Conservation (phyloP, 768 basidiomycete species). For the Dendrothele bispora region DNA sequence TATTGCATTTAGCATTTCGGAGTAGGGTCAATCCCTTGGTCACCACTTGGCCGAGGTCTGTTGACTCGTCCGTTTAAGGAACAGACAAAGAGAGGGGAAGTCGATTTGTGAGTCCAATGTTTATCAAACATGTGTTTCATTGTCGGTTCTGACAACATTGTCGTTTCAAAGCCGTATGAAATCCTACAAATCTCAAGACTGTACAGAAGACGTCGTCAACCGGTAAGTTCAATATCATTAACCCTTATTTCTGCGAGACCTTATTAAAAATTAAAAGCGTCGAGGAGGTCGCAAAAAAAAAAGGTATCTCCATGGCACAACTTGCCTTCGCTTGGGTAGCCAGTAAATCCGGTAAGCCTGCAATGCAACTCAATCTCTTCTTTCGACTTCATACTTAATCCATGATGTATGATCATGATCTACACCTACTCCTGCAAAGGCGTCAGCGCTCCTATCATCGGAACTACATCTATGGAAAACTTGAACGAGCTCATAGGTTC, state of each 20-base stretch:
- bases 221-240: slow-evolving; percentile 26
- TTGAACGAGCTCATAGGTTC: slow-evolving; percentile 38
- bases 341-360: slow-evolving; percentile 34
- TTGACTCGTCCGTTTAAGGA: slow-evolving; percentile 40
- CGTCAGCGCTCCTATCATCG: slow-evolving; percentile 45
- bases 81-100: slow-evolving; percentile 38
- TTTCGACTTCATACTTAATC: not conserved
- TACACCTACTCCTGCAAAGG: slow-evolving; percentile 5
- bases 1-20: slow-evolving; percentile 41
- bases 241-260: slow-evolving; percentile 2
- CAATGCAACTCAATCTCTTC: not conserved
- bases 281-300: slow-evolving; percentile 53
- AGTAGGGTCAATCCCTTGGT: slow-evolving; percentile 61
- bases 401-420: not conserved
- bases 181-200: no score
- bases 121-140: no score
- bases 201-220: slow-evolving; percentile 27
- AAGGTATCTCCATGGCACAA: slow-evolving; percentile 56
- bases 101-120: slow-evolving; percentile 31
- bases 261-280: slow-evolving; percentile 32
- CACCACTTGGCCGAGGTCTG: slow-evolving; percentile 53
- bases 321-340: slow-evolving; percentile 54
- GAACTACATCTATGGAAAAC: slow-evolving; percentile 34
- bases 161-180: no score
- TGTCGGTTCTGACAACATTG: no score